Percentiles rank a stretch among this genome's conserved stretches.
These are phyloP conservation scores for Physcia stellaris DNA, from an alignment of 495 filamentous ascomycete genomes.

Conservation along the genomic window DNA sequence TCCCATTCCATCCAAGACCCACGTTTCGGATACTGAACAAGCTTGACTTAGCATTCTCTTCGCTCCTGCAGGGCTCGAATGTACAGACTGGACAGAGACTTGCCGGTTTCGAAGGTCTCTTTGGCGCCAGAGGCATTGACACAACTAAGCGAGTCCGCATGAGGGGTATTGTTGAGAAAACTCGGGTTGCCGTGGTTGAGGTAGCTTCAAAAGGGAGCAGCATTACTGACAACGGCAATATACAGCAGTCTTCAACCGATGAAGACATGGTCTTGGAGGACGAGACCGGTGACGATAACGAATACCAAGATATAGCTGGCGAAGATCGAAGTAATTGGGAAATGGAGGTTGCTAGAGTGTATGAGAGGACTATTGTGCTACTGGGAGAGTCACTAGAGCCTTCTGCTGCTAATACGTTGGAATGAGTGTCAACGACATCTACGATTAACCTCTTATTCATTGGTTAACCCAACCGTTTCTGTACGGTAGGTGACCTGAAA, in stretches of 20 bases:
- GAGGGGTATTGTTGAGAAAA: constrained; percentile 58
- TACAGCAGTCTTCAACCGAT: constrained; percentile 21
- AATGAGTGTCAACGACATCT: neutral
- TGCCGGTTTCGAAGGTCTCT: constrained; percentile 44
- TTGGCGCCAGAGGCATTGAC: constrained; percentile 39
- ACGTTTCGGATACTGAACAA: constrained; percentile 61
- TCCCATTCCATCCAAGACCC: constrained; percentile 47
- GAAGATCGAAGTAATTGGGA: constrained; percentile 36
- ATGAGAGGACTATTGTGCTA: constrained; percentile 53
- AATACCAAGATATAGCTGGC: constrained; percentile 21
- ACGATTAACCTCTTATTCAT: neutral
- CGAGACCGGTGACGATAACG: constrained; percentile 23
- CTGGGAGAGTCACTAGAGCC: constrained; percentile 10
- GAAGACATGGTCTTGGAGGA: constrained; percentile 24
- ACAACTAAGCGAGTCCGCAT: constrained; percentile 74
- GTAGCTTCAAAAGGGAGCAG: constrained; percentile 34
- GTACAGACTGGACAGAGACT: constrained; percentile 47
- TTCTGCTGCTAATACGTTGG: neutral
- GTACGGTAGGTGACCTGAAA: no score
- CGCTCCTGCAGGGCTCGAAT: constrained; percentile 53
- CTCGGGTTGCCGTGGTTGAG: constrained; percentile 51
- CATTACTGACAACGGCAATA: constrained; percentile 17
- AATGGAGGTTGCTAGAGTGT: constrained; percentile 63
- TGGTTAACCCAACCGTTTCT: no score
- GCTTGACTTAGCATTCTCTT: constrained; percentile 63